Evolutionary conservation across 2,329 filamentous ascomycete species (phyloP).

Genomic region (Botrytis tulipae): DNA sequence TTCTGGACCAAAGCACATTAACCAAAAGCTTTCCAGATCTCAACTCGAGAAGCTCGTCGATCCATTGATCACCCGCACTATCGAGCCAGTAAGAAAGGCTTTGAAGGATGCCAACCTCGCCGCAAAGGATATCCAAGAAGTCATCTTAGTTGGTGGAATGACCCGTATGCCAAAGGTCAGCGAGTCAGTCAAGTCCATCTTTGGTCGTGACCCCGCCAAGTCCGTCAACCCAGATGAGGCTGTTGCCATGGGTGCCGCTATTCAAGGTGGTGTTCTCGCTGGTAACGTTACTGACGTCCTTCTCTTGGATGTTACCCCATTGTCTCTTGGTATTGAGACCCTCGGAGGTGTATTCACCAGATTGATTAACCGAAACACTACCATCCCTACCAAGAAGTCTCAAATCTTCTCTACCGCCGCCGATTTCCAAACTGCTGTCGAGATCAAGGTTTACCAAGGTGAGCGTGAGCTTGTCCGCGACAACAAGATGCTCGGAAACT

Average conservation of each 20-base stretch:
- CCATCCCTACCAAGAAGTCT: slow-evolving; percentile 98
- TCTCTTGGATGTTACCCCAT: slow-evolving; percentile 90
- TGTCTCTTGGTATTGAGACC: slow-evolving; percentile 97
- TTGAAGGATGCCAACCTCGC: slow-evolving; percentile 91
- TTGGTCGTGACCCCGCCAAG: slow-evolving; percentile 94
- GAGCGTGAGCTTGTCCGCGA: slow-evolving; percentile 98
- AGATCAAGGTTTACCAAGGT: slow-evolving; percentile 99
- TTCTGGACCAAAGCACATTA: slow-evolving; percentile 97
- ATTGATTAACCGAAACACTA: slow-evolving; percentile 98
- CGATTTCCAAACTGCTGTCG: slow-evolving; percentile 97
- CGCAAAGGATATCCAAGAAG: slow-evolving; percentile 93
- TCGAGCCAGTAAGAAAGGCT: slow-evolving; percentile 93
- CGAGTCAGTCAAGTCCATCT: slow-evolving; percentile 94
- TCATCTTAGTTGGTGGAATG: slow-evolving; percentile 98
- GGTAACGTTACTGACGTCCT: slow-evolving; percentile 96
- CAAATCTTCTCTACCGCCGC: slow-evolving; percentile 97
- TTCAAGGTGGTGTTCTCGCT: slow-evolving; percentile 94
- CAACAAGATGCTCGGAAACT: slow-evolving; percentile 99
- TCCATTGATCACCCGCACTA: slow-evolving; percentile 79
- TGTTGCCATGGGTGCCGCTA: slow-evolving; percentile 94
- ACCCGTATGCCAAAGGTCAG: slow-evolving; percentile 98
- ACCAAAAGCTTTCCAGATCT: slow-evolving; percentile 86
- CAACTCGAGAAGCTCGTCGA: slow-evolving; percentile 94
- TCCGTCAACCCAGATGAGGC: slow-evolving; percentile 98
- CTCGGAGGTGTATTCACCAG: slow-evolving; percentile 97